phyloP scores from a whole-genome alignment of 2,329 filamentous ascomycete species.

The Madurella mycetomatis region DNA sequence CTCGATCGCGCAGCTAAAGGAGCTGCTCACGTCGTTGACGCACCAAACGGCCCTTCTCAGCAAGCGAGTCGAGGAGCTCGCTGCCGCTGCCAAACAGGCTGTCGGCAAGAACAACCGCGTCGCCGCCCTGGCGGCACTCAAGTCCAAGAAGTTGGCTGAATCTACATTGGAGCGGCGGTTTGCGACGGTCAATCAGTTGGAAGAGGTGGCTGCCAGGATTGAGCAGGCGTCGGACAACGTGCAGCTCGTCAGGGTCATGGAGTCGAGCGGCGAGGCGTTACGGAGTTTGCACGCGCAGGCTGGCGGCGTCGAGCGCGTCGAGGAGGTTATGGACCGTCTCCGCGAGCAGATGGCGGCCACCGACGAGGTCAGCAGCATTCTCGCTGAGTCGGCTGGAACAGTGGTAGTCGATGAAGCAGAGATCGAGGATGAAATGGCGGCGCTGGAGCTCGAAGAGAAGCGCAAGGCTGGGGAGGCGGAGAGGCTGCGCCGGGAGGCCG shows the following conservation, averaged over 20 bases:
- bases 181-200: slow-evolving; percentile 72
- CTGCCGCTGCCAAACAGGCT: slow-evolving; percentile 61
- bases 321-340: slow-evolving; percentile 68
- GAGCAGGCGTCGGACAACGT: slow-evolving; percentile 83
- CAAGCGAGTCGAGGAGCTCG: slow-evolving; percentile 62
- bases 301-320: slow-evolving; percentile 71
- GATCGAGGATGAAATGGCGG: slow-evolving; percentile 82
- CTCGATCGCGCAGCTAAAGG: slow-evolving; percentile 78
- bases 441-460: slow-evolving; percentile 59
- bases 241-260: slow-evolving; percentile 77
- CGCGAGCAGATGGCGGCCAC: slow-evolving; percentile 75
- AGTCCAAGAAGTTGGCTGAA: slow-evolving; percentile 79
- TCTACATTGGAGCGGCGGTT: slow-evolving; percentile 66
- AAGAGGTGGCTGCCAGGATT: slow-evolving; percentile 77
- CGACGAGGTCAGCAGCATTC: slow-evolving; percentile 75
- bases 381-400: slow-evolving; percentile 58
- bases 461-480: slow-evolving; percentile 47
- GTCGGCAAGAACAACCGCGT: slow-evolving; percentile 68
- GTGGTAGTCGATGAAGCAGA: slow-evolving; percentile 68
- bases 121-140: slow-evolving; percentile 71
- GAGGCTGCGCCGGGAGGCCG: slow-evolving; percentile 36
- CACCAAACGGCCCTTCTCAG: slow-evolving; percentile 66
- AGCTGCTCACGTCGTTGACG: slow-evolving; percentile 69
- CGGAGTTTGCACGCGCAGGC: slow-evolving; percentile 68
- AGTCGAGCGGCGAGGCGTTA: slow-evolving; percentile 69